Conservation (phyloP, 192 early-diverging fungal species). For the Mortierella hygrophila region DNA sequence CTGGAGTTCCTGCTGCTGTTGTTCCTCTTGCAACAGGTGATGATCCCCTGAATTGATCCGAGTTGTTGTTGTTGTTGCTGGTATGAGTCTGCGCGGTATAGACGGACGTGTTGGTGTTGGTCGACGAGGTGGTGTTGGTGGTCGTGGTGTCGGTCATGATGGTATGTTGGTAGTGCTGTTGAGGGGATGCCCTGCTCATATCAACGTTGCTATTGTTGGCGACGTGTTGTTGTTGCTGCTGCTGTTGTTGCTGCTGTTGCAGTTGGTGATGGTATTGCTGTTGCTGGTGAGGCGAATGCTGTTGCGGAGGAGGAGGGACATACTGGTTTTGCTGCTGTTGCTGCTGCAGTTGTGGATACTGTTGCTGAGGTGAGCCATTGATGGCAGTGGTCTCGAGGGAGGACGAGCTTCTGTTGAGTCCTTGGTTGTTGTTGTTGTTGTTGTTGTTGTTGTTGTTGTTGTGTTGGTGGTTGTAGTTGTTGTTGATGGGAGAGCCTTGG, state of each 20-base stretch:
- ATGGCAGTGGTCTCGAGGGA: slow-evolving; percentile 15
- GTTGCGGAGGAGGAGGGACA: background rate
- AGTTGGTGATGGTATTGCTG: background rate
- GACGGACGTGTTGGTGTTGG: background rate
- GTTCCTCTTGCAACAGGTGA: background rate
- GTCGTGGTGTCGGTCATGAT: background rate
- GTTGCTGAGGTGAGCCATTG: slow-evolving; percentile 25
- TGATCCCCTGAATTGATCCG: background rate
- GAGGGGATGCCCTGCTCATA: background rate
- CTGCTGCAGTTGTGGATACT: background rate
- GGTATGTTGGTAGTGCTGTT: background rate
- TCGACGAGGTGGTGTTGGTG: background rate
- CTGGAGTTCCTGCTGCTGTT: background rate
- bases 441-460: background rate
- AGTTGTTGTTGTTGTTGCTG: background rate
- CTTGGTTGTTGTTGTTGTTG: background rate
- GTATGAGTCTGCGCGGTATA: background rate
- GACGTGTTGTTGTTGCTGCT: background rate
- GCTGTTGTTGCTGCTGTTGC: slow-evolving; percentile 4
- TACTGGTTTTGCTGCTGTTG: background rate
- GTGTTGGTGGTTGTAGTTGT: slow-evolving; percentile 17
- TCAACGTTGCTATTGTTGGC: slow-evolving; percentile 1
- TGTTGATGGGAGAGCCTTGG: slow-evolving; percentile 10
- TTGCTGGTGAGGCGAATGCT: background rate
- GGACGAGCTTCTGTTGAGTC: slow-evolving; percentile 6